Evolutionary conservation across 1,284 basidiomycete species (phyloP), one percentile per base, ranked within the genome.

Genomic region (Apiotrichum sp.): DNA sequence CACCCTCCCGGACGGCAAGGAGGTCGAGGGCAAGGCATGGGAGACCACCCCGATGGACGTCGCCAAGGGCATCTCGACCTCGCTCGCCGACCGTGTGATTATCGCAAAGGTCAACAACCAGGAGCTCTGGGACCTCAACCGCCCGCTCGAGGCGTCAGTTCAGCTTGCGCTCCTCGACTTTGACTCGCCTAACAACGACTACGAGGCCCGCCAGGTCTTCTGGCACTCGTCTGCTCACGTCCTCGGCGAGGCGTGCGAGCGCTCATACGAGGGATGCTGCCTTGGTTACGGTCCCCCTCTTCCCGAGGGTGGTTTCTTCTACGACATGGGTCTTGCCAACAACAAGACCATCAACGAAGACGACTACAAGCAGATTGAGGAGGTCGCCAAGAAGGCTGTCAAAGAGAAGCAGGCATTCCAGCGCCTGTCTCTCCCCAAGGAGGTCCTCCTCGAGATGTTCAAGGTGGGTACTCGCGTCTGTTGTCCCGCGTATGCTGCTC

Each of bases 161-260:
- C 85, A 83, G 64, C 82, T 99, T 45, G 86, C 93, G 65, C 73
- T 99, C 29, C 82, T 98, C 53, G 91, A 97, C 77, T 99, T 98
- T 70, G 92, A 98, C 52, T 85, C 93, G 62, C 87, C 89, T 8
- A 70, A 77, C 39, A 74, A 74, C 67, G 93, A 98, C 81, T 95
- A 93, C 84, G 67, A 63, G 68, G 76, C 91, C 55, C 91, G 95
- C 75, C 87, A 86, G 66, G 96, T 98, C 38, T 99, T 98, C 80
- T 99, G 96, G 96, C 96, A 98, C 74, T 98, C 95, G 31, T 98
- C 93, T 10, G 96, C 96, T 0, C 96, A 98, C 78, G 93, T 98
- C 55, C 82, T 99, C n/a, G 96, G 96, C 52, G 96, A 99, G 78
- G 89, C 96, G 46, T 86, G 92, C 45, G 96, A 99, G 76, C 84